These are phyloP conservation scores for Sporothrix inflata DNA, from an alignment of 2,329 filamentous ascomycete species.

Conservation along the genomic window DNA sequence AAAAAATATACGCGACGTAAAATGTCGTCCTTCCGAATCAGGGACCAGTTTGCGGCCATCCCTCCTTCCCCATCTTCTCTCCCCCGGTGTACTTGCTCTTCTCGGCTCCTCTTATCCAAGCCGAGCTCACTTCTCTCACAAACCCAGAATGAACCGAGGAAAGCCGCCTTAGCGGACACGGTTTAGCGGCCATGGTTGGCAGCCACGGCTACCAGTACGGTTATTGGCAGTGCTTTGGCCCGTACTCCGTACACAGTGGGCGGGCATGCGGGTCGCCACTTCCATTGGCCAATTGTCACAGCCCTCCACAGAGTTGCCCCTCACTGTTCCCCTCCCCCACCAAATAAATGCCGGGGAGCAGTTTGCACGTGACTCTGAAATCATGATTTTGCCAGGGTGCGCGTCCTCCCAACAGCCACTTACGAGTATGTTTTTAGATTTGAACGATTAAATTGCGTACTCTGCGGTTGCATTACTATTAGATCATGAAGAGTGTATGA, in stretches of 20 bases:
- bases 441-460: not conserved
- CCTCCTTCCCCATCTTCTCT: conserved; percentile 11
- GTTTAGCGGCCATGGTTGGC: conserved; percentile 18
- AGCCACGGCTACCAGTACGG: conserved; percentile 19
- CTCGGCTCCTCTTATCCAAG: conserved; percentile 23
- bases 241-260: conserved; percentile 22
- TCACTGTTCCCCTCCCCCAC: not conserved
- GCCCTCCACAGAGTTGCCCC: not conserved
- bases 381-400: not conserved
- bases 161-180: conserved; percentile 30
- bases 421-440: not conserved
- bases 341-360: not conserved
- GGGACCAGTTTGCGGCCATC: conserved; percentile 8
- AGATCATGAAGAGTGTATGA: not conserved
- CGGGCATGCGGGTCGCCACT: conserved; percentile 8
- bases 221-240: conserved; percentile 20
- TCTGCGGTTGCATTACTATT: not conserved
- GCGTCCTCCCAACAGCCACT: not conserved
- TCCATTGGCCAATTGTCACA: conserved; percentile 12
- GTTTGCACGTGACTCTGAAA: not conserved
- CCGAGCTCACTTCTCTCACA: not conserved
- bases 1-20: not conserved
- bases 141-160: conserved; percentile 32
- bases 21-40: conserved; percentile 15
- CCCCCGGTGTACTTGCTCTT: conserved; percentile 1